phyloP scores from a whole-genome alignment of 2,329 filamentous ascomycete species.

The Neurospora sp. region DNA sequence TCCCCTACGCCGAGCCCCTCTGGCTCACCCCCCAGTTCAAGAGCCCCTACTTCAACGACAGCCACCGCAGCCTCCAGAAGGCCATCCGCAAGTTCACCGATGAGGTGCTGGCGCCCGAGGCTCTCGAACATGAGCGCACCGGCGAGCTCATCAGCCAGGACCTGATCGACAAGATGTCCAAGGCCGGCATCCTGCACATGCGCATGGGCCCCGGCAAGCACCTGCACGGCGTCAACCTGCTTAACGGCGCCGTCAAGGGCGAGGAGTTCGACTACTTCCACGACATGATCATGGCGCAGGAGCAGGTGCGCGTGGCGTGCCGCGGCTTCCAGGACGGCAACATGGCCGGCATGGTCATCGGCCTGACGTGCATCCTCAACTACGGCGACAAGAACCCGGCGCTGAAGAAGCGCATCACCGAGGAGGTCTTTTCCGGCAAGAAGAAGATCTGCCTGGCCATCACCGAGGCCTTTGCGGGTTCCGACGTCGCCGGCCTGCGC shows the following conservation, averaged over 20 bases:
- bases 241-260: conserved; percentile 62
- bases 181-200: conserved; percentile 68
- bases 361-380: conserved; percentile 69
- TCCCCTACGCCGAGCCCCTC: conserved; percentile 77
- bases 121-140: conserved; percentile 63
- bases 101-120: conserved; percentile 61
- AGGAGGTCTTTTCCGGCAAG: conserved; percentile 66
- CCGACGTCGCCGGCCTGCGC: conserved; percentile 68
- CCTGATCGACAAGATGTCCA: conserved; percentile 71
- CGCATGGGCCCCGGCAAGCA: conserved; percentile 76
- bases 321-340: conserved; percentile 81
- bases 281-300: conserved; percentile 67
- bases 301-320: conserved; percentile 60
- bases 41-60: conserved; percentile 71
- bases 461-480: conserved; percentile 80
- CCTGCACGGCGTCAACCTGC: conserved; percentile 58
- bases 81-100: conserved; percentile 68
- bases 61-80: conserved; percentile 57
- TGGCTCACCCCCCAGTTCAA: conserved; percentile 74
- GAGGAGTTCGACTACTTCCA: conserved; percentile 85
- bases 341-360: conserved; percentile 79
- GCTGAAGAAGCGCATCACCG: conserved; percentile 56
- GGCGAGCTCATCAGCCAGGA: conserved; percentile 62
- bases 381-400: conserved; percentile 56
- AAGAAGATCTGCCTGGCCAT: conserved; percentile 87